These are phyloP conservation scores for Aspergillus eucalypticola DNA, from an alignment of 2,329 filamentous ascomycete genomes.

Conservation along the genomic window DNA sequence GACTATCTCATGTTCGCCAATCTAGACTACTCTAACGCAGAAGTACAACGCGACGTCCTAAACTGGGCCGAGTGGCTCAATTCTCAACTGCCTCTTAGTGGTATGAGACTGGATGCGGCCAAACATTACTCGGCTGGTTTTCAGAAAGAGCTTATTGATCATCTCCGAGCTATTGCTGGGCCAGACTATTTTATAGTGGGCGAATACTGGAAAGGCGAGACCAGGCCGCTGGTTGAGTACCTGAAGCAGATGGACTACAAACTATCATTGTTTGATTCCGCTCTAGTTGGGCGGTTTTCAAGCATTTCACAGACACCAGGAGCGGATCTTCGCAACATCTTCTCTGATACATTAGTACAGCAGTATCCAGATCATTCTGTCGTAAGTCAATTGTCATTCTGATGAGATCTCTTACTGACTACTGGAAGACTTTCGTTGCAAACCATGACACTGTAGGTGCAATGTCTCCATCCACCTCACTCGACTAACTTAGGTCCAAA, in stretches of 20 bases:
- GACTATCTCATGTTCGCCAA: constrained; percentile 72
- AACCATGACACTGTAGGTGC: constrained; percentile 29
- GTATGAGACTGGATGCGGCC: constrained; percentile 70
- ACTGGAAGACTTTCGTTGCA: constrained; percentile 27
- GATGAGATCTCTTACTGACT: neutral
- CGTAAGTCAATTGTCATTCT: constrained; percentile 7
- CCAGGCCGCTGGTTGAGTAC: constrained; percentile 59
- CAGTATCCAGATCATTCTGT: constrained; percentile 45
- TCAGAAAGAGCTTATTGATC: constrained; percentile 61
- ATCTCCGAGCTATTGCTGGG: constrained; percentile 54
- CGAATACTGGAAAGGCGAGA: constrained; percentile 67
- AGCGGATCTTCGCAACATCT: constrained; percentile 64
- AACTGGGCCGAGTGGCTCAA: constrained; percentile 70
- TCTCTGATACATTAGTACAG: constrained; percentile 61
- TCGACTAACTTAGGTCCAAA: constrained; percentile 29
- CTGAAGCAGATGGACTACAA: constrained; percentile 60
- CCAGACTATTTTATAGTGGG: constrained; percentile 65
- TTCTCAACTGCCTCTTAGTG: constrained; percentile 60
- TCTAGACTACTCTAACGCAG: constrained; percentile 64
- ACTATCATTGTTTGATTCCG: constrained; percentile 67
- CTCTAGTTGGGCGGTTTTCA: constrained; percentile 68
- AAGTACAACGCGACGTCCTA: constrained; percentile 65
- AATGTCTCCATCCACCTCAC: neutral
- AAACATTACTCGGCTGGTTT: constrained; percentile 73
- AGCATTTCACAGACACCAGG: constrained; percentile 57